Base-by-base conservation (phyloP, 2,329 filamentous ascomycete genomes). In the Chaetoscypha palmicola region DNA sequence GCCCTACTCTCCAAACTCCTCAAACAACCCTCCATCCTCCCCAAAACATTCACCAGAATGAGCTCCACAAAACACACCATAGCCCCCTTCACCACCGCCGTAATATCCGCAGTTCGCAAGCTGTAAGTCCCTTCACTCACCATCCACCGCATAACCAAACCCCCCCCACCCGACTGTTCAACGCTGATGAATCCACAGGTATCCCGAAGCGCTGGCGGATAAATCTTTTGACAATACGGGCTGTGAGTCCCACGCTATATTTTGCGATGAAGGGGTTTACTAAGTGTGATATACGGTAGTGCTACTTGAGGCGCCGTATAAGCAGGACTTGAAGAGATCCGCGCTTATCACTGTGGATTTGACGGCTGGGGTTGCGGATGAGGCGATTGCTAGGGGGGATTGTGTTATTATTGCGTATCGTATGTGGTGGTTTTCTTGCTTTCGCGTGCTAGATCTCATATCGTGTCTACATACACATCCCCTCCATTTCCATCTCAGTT, bases 161-260 rank as follows among this genome's bases (percentile, higher is more conserved):
- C n/a, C n/a, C n/a, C n/a, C n/a, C n/a, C n/a, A n/a, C n/a, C n/a
- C n/a, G n/a, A n/a, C n/a, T n/a, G n/a, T n/a, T 28, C 12, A 16
- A 20, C 22, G 50, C 41, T 45, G 48, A 42, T 28, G 16, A 12
- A 26, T 30, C 16, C 42, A 45, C 51, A 92, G 89, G 47, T 98
- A 95, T 62, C 92, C 92, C 0, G 87, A 94, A 61, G 79, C 80
- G 48, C 72, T 96, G 32, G 92, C 92, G 8, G 92, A 97, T 62
- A 83, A 82, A 56, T 81, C 84, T 53, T 98, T 90, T 76, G 92
- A 98, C 64, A 98, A 98, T 61, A 95, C 94, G n/a, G 92, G 92
- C 43, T 64, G 77, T 78, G 62, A 39, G 58, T 47, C 32, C n/a
- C n/a, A n/a, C n/a, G n/a, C n/a, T n/a, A n/a, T n/a, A n/a, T n/a